Base-by-base conservation (phyloP, 441 rosid species). In the Adansonia gregorii region DNA sequence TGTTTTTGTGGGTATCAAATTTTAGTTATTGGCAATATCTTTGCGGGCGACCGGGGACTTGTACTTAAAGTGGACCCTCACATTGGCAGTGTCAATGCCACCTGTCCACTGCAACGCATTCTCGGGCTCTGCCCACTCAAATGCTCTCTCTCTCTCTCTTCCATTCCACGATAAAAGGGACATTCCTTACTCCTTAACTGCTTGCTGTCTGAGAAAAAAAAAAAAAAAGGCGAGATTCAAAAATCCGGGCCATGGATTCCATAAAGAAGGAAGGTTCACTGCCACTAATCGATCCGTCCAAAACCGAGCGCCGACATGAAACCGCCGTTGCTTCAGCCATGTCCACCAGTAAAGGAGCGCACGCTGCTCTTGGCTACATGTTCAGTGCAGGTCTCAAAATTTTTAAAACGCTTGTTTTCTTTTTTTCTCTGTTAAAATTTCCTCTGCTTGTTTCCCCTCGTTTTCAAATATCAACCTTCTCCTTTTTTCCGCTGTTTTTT, bases 341-440 rank as follows among this genome's bases (percentile, higher is more conserved):
- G 83, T 78, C 85, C 66, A 76, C 10, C 43, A 27, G 35, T 27
- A 75, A 72, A 72, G 94, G 91, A 63, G 86, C 81, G 7, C 84
- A 81, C 59, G 94, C 94, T 73, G 92, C 92, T 73, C 41, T 84
- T 63, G 87, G 91, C 60, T 89, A 91, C 77, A 89, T 91, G 94
- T 39, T 84, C 55, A 78, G 87, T 80, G 93, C 91, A 76, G 93
- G 94, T 90, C 24, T n/a, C 43, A 10, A 17, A 49, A 27, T 56
- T 51, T 45, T 45, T 49, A 7, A 65, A n/a, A 65, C 14, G 60
- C 31, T 41, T 20, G 48, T n/a, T 1, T 4, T 55, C 54, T 20
- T 24, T 48, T 48, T 46, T 46, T 46, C 8, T 6, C 49, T 45
- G 48, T 45, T 45, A 27, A 39, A 39, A 39, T 39, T 39, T 39